Base-by-base conservation (phyloP, 306 rosid species). In the Gastrolobium bilobum region DNA sequence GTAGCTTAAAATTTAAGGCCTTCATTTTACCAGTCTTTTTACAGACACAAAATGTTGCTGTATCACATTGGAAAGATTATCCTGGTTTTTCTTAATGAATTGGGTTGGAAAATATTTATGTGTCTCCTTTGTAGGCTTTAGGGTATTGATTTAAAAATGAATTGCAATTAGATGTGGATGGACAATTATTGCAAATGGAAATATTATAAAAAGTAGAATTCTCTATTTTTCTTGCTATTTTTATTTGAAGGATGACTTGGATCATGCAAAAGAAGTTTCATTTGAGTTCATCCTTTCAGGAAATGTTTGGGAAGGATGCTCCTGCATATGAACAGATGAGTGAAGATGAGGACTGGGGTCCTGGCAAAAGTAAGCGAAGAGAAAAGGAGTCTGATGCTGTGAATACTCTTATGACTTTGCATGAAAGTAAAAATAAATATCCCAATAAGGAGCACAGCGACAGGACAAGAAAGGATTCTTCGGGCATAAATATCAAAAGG, bases 321-420 rank as follows among this genome's bases (percentile, higher is more conserved):
- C 85, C 84, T 57, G 62, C 89, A 35, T 81, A 65, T 47, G 98
- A 94, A 72, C 91, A 82, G 86, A 84, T 82, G 61, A 94, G 96
- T 82, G 97, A 92, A 50, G 98, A 94, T 83, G 98, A 94, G 84
- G 98, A 94, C 68, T 91, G 98, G 98, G 97, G 94, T 70, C 98
- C 97, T 75, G 68, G 71, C 60, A 91, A 88, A 89, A 86, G 88
- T 81, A 94, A 73, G 86, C 80, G 90, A 38, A 85, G 91, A 77
- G 91, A 87, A 74, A 94, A 91, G 82, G 97, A 91, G 70, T 89
- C 90, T 61, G 97, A 91, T 84, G 97, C 96, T 34, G 90, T 91
- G 43, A 86, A 90, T 72, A 91, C 96, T 53, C 96, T 94, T 39
- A 91, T 91, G 93, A 89, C 94, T 51, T 94, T 91, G 75, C 88